Evolutionary conservation across 192 early-diverging fungal species (phyloP).

Genomic region (Ambispora gerdemannii): DNA sequence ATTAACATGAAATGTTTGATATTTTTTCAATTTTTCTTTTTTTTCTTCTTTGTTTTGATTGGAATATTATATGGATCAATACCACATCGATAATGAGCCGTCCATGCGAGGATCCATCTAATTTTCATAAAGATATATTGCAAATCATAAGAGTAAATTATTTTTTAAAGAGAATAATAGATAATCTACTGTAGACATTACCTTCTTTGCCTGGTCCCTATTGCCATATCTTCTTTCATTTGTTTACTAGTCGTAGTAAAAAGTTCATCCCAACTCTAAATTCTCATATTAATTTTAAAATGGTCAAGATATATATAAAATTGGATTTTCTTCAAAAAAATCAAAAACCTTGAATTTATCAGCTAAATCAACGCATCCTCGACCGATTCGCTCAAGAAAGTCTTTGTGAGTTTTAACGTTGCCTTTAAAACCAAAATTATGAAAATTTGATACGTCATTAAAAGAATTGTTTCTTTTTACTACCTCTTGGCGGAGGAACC

Average conservation of each 20-base stretch:
- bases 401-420: not conserved
- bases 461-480: not conserved
- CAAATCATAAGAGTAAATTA: not conserved
- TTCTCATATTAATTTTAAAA: not conserved
- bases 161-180: not conserved
- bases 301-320: not conserved
- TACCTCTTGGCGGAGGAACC: not conserved
- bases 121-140: not conserved
- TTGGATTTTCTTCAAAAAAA: not conserved
- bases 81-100: conserved; percentile 7
- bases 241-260: conserved; percentile 48
- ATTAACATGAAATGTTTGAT: no score
- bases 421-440: not conserved
- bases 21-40: no score
- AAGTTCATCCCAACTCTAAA: conserved; percentile 55
- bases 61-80: conserved; percentile 21
- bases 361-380: conserved; percentile 14
- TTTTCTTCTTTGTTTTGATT: conserved; percentile 8
- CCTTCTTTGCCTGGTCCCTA: conserved; percentile 60
- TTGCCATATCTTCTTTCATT: conserved; percentile 58
- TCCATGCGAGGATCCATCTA: conserved; percentile 29
- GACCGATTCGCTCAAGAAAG: conserved; percentile 15
- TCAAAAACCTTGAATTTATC: conserved; percentile 24
- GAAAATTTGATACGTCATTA: not conserved
- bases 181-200: conserved; percentile 18